These are phyloP conservation scores for Crithidia thermophila DNA, from an alignment of 208 protist genomes.

Conservation along the genomic window DNA sequence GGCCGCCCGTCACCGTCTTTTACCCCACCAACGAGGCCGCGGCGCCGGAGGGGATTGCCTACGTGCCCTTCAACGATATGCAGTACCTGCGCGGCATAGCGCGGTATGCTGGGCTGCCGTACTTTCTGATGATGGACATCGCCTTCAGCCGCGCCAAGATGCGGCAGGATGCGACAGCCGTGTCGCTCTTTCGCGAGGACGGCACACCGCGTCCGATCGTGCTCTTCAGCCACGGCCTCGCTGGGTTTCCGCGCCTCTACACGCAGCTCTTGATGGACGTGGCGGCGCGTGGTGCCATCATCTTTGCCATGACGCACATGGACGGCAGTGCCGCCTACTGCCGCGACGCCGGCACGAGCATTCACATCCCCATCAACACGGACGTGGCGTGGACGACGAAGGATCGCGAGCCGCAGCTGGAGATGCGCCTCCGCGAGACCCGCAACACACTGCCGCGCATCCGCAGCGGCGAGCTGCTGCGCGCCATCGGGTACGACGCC, in stretches of 20 bases:
- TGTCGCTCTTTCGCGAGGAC: slow-evolving; percentile 41
- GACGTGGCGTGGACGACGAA: slow-evolving; percentile 36
- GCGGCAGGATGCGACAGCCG: slow-evolving; percentile 18
- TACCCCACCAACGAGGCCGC: slow-evolving; percentile 54
- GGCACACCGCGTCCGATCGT: slow-evolving; percentile 52
- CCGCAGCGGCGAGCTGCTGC: slow-evolving; percentile 42
- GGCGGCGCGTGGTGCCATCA: slow-evolving; percentile 69
- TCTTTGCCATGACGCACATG: slow-evolving; percentile 74
- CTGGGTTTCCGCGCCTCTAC: slow-evolving; percentile 69
- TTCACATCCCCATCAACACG: slow-evolving; percentile 39
- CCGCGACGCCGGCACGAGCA: slow-evolving; percentile 41
- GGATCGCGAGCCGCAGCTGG: slow-evolving; percentile 62
- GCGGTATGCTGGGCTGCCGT: slow-evolving; percentile 49
- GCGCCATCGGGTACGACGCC: slow-evolving; percentile 29
- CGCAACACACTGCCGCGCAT: slow-evolving; percentile 40
- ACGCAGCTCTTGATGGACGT: slow-evolving; percentile 66
- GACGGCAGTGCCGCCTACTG: slow-evolving; percentile 83
- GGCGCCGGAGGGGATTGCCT: slow-evolving; percentile 20
- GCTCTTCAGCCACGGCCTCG: slow-evolving; percentile 85
- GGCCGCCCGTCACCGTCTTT: slow-evolving; percentile 66
- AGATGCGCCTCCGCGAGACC: slow-evolving; percentile 50
- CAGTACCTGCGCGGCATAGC: slow-evolving; percentile 66
- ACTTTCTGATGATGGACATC: slow-evolving; percentile 58
- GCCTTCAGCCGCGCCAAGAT: slow-evolving; percentile 34
- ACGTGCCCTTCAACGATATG: slow-evolving; percentile 67